A percentile compares a stretch with the other conserved stretches of the same genome.
Evolutionary conservation across 768 basidiomycete genomes (phyloP).

Genomic region (Pleurotus citrinopileatus): DNA sequence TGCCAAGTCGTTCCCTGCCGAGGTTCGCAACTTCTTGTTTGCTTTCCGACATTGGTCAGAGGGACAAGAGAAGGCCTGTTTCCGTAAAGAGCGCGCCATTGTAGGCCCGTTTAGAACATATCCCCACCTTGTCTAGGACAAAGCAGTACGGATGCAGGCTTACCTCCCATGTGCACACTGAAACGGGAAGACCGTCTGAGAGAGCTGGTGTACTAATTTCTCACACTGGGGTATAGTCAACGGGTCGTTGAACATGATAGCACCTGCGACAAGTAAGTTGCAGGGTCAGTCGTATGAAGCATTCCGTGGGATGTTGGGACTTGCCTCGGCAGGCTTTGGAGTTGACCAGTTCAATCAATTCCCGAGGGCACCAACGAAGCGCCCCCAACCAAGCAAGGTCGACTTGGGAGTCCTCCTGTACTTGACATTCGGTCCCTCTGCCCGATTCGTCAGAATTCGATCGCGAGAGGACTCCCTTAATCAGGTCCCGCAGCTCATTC

Average conservation of each 20-base stretch:
- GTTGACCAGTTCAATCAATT: constrained; percentile 81
- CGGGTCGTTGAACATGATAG: constrained; percentile 95
- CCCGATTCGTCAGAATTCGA: constrained; percentile 44
- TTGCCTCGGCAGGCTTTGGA: constrained; percentile 94
- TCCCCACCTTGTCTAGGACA: not conserved
- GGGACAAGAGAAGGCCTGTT: constrained; percentile 56
- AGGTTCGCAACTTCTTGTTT: constrained; percentile 5
- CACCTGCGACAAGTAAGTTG: constrained; percentile 53
- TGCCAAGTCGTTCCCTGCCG: constrained; percentile 4
- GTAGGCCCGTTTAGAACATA: not conserved
- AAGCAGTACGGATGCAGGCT: constrained; percentile 3
- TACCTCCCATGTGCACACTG: constrained; percentile 96
- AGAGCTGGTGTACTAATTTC: constrained; percentile 63
- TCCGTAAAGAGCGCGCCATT: not conserved
- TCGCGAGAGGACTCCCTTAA: constrained; percentile 70
- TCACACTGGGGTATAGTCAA: constrained; percentile 68
- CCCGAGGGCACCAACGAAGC: constrained; percentile 79
- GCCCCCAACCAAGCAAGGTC: constrained; percentile 63
- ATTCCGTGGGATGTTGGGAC: constrained; percentile 16
- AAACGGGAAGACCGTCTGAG: constrained; percentile 80
- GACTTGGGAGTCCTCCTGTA: constrained; percentile 19
- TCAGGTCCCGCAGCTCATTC: constrained; percentile 70
- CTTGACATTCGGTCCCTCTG: constrained; percentile 21
- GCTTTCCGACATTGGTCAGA: constrained; percentile 10
- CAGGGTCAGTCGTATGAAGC: constrained; percentile 10